Evolutionary conservation across 2,329 filamentous ascomycete species (phyloP).

Genomic region (Beauveria varroae): DNA sequence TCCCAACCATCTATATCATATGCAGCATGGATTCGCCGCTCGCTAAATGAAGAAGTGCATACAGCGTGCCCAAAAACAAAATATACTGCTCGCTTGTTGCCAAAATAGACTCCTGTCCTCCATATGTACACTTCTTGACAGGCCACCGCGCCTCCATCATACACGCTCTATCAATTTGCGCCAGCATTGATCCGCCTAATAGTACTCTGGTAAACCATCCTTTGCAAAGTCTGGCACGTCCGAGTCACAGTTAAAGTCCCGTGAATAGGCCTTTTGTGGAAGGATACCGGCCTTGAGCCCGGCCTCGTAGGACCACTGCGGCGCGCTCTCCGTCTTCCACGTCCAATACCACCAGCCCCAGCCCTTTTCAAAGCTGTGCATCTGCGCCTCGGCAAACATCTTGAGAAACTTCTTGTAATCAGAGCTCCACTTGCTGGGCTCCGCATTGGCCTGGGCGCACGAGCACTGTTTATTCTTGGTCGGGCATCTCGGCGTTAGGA

Average conservation of each 20-base stretch:
- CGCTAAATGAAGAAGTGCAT: not conserved
- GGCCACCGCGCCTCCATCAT: not conserved
- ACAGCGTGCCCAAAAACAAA: not conserved
- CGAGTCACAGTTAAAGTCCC: slow-evolving; percentile 59
- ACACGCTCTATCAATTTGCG: not conserved
- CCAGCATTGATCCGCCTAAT: slow-evolving; percentile 18
- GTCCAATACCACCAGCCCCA: slow-evolving; percentile 99
- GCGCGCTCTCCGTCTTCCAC: slow-evolving; percentile 79
- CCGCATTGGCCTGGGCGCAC: slow-evolving; percentile 70
- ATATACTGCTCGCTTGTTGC: not conserved
- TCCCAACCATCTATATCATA: not conserved
- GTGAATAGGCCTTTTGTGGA: slow-evolving; percentile 64
- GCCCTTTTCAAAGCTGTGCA: slow-evolving; percentile 84
- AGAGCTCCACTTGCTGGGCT: slow-evolving; percentile 57
- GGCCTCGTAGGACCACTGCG: slow-evolving; percentile 88
- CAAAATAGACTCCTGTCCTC: not conserved
- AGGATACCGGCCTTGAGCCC: slow-evolving; percentile 72
- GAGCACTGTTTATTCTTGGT: slow-evolving; percentile 56
- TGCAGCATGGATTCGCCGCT: not conserved
- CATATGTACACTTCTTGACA: slow-evolving; percentile 6
- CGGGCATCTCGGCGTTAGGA: slow-evolving; percentile 69
- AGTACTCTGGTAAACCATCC: slow-evolving; percentile 42
- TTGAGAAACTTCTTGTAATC: slow-evolving; percentile 79
- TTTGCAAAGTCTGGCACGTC: slow-evolving; percentile 46
- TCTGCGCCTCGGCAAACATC: slow-evolving; percentile 92